Evolutionary conservation across 129 eudicot genomes (phyloP), one percentile per base, ranked within the genome.

Genomic region (Deinandra increscens): DNA sequence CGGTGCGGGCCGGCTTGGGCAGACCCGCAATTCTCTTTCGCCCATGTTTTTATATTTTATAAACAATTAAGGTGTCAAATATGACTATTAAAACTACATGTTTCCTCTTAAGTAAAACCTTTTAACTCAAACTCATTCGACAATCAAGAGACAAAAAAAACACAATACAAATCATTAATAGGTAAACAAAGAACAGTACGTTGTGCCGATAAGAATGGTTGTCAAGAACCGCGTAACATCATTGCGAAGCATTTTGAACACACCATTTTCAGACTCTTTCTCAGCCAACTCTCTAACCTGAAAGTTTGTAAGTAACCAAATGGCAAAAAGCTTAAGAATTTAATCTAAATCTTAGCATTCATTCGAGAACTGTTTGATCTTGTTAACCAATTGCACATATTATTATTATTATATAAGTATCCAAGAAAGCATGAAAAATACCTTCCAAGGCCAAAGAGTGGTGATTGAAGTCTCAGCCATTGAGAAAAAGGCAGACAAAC

Each of bases 361-460:
- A 36, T 36, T 36, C 6, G 0, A 44, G 7, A 3, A 44, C 8
- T 65, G 9, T 19, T 12, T 22, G 12, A 65, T 65, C 34, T 15
- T 56, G 6, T 22, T 1, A 42, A 68, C 10, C n/a, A 26, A 23
- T 11, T 23, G 56, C 23, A 31, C 29, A 68, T 6, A 23, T 33
- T 3, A 37, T 29, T 6, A 23, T 33, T 3, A 37, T 29, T 20
- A 36, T 26, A 63, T 18, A 71, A 66, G 9, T 13, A n/a, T 1
- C 60, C 50, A 42, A 31, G 3, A 33, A 31, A 29, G 26, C 5
- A 9, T 18, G 29, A 75, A 4, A 8, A 58, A 7, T 81, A 91
- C 98, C 98, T 91, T 91, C 98, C 98, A 91, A 62, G 98, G 98
- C 96, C 96, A 91, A 42, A 91, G 96, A n/a, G 98, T 91, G 9